These are phyloP conservation scores for Cladochytrium replicatum DNA, from an alignment of 192 early-diverging fungal genomes.

Conservation along the genomic window DNA sequence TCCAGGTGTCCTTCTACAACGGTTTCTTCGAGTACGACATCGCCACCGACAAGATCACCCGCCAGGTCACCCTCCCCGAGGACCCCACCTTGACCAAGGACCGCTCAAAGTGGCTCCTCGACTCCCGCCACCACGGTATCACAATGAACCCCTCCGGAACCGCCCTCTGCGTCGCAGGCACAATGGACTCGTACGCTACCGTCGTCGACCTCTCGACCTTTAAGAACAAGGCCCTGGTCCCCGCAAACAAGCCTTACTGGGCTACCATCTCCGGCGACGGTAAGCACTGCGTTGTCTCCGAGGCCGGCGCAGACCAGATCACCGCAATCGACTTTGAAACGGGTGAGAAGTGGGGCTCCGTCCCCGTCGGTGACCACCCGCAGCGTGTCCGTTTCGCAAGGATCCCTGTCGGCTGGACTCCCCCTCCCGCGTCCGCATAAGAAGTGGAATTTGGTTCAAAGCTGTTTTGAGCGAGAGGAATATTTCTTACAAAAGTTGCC, in stretches of 20 bases:
- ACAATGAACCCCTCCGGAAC: slow-evolving; percentile 9
- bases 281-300: slow-evolving; percentile 2
- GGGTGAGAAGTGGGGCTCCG: not conserved
- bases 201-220: slow-evolving; percentile 7
- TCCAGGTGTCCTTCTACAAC: slow-evolving; percentile 17
- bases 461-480: no score
- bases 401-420: not conserved
- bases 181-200: slow-evolving; percentile 13
- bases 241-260: slow-evolving; percentile 3
- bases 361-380: not conserved
- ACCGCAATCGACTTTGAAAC: not conserved
- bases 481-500: no score
- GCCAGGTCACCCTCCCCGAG: slow-evolving; percentile 6
- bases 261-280: slow-evolving; percentile 3
- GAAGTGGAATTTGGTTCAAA: no score
- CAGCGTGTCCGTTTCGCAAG: not conserved
- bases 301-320: not conserved
- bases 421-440: no score
- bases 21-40: slow-evolving; percentile 14
- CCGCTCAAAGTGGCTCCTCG: slow-evolving; percentile 14
- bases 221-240: not conserved
- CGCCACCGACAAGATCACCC: slow-evolving; percentile 3
- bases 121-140: slow-evolving; percentile 14
- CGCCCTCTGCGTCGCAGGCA: slow-evolving; percentile 9
- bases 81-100: slow-evolving; percentile 9